Evolutionary conservation across 176 grass and related monocot genomes (phyloP).

Genomic region (Olyra latifolia): DNA sequence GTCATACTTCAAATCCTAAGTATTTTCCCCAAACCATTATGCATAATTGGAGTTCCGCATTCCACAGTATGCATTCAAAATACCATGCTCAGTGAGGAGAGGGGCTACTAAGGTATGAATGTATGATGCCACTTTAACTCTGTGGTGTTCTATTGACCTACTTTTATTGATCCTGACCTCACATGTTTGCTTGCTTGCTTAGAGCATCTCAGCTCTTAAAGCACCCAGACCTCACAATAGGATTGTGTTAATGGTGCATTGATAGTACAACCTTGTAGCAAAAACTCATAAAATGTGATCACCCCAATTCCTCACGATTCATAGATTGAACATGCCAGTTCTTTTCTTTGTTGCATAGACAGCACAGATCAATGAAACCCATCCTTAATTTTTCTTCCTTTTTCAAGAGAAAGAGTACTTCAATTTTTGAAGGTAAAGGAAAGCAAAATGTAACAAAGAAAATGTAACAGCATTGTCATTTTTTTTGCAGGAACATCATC

Average conservation of each 20-base stretch:
- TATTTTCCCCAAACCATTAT: background rate
- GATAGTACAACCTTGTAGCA: background rate
- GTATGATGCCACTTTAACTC: background rate
- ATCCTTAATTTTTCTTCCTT: background rate
- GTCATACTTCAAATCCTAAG: background rate
- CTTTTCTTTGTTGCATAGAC: background rate
- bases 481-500: background rate
- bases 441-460: background rate
- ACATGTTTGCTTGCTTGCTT: background rate
- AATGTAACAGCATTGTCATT: background rate
- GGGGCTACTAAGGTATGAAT: background rate
- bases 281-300: background rate
- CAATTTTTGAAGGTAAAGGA: slow-evolving; percentile 19
- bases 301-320: background rate
- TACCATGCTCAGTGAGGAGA: background rate
- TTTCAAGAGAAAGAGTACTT: background rate
- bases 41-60: background rate
- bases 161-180: background rate
- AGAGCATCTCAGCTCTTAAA: background rate
- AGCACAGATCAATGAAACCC: background rate
- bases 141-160: background rate
- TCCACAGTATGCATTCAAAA: background rate
- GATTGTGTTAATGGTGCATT: slow-evolving; percentile 1
- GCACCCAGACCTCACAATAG: slow-evolving; percentile 2
- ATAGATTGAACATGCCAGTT: background rate